Percentiles rank a stretch among this genome's conserved stretches.
Evolutionary conservation across 371 early-diverging fungal species (phyloP).

Genomic region (Rhizopus sp.): DNA sequence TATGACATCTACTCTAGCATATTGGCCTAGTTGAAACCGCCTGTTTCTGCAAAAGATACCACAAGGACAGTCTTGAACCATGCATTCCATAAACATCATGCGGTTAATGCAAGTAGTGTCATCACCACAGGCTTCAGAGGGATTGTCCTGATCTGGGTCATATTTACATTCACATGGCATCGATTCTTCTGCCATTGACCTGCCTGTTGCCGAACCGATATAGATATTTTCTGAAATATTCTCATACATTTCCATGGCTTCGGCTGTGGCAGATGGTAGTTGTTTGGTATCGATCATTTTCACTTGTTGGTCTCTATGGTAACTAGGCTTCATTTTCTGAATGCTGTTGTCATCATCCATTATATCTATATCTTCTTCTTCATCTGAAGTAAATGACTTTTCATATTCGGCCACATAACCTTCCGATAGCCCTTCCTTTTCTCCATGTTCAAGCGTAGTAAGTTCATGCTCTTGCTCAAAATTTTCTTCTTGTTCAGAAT

Average conservation of each 20-base stretch:
- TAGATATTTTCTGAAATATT: constrained; percentile 70
- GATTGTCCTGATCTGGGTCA: constrained; percentile 48
- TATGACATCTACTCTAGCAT: constrained; percentile 83
- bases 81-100: constrained; percentile 88
- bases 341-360: too few species aligned
- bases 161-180: constrained; percentile 80
- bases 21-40: constrained; percentile 81
- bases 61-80: constrained; percentile 82
- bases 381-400: background rate
- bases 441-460: background rate
- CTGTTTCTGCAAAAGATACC: constrained; percentile 87
- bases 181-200: constrained; percentile 69
- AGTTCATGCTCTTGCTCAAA: constrained; percentile 7
- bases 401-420: background rate
- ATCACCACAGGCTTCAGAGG: constrained; percentile 78
- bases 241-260: constrained; percentile 52
- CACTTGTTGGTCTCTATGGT: background rate
- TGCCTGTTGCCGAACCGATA: constrained; percentile 67
- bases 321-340: too few species aligned
- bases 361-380: background rate
- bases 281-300: constrained; percentile 7
- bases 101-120: constrained; percentile 87
- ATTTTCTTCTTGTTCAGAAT: background rate
- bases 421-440: background rate
- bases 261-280: constrained; percentile 38